phyloP scores from a whole-genome alignment of 2,329 filamentous ascomycete species.

The Fusarium dlaminii region DNA sequence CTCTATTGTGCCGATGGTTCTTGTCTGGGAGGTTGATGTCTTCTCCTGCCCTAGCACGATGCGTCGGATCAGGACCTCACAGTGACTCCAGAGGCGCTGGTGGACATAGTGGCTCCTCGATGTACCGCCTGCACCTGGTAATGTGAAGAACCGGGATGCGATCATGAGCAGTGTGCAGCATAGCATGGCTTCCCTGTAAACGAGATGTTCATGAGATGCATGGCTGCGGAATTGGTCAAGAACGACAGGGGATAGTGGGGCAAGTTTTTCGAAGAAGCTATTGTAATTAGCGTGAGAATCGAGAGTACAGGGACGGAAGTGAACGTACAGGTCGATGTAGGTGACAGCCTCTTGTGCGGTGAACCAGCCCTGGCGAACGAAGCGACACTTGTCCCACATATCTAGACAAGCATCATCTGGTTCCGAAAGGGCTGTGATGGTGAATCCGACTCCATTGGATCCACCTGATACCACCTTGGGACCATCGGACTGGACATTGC shows the following conservation, averaged over 20 bases:
- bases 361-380: slow-evolving; percentile 41
- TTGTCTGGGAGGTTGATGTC: slow-evolving; percentile 31
- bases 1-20: slow-evolving; percentile 32
- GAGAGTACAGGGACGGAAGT: rapidly evolving
- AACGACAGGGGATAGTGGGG: not conserved
- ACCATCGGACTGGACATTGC: not conserved
- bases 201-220: slow-evolving; percentile 10
- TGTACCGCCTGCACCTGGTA: slow-evolving; percentile 31
- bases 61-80: slow-evolving; percentile 31
- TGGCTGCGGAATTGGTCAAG: slow-evolving; percentile 20
- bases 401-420: slow-evolving; percentile 32
- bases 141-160: slow-evolving; percentile 35
- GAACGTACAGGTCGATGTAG: slow-evolving; percentile 36
- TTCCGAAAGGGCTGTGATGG: slow-evolving; percentile 26
- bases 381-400: slow-evolving; percentile 40
- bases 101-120: slow-evolving; percentile 34
- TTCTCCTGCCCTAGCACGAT: slow-evolving; percentile 37
- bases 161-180: slow-evolving; percentile 37
- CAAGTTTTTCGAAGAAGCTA: slow-evolving; percentile 17
- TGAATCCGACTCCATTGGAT: slow-evolving; percentile 4
- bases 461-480: slow-evolving; percentile 4
- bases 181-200: slow-evolving; percentile 34
- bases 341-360: slow-evolving; percentile 42
- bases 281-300: not conserved
- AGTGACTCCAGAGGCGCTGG: slow-evolving; percentile 33